These are phyloP conservation scores for Sophora flavescens DNA, from an alignment of 306 rosid species.

Conservation along the genomic window DNA sequence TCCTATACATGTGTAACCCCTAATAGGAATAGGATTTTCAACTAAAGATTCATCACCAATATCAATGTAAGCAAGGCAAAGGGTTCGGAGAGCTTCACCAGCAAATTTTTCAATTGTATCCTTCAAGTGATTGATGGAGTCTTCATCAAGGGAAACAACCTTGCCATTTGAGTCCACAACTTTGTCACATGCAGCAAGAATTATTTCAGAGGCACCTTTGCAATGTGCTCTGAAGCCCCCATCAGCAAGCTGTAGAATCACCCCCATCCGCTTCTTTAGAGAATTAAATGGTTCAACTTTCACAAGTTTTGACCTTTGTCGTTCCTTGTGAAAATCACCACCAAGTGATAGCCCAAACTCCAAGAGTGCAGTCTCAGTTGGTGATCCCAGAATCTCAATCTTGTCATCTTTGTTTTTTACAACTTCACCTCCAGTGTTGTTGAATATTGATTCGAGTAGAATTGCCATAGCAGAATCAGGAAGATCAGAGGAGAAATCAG, in stretches of 20 bases:
- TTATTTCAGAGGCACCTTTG: constrained; percentile 96
- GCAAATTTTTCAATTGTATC: constrained; percentile 82
- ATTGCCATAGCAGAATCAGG: constrained; percentile 69
- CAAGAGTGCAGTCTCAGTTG: constrained; percentile 89
- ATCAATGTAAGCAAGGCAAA: constrained; percentile 91
- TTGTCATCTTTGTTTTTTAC: constrained; percentile 71
- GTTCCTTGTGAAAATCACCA: constrained; percentile 76
- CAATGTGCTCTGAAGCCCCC: constrained; percentile 83
- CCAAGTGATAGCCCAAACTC: constrained; percentile 85
- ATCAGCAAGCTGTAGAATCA: constrained; percentile 72
- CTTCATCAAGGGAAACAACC: constrained; percentile 69
- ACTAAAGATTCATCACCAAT: constrained; percentile 58
- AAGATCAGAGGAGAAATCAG: constrained; percentile 65
- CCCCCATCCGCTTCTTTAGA: constrained; percentile 84
- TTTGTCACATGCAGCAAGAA: constrained; percentile 81
- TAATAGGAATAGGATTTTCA: constrained; percentile 62
- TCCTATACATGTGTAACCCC: constrained; percentile 88
- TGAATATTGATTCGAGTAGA: constrained; percentile 87
- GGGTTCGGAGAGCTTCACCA: constrained; percentile 89
- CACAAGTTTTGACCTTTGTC: constrained; percentile 62
- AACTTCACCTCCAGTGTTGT: constrained; percentile 96
- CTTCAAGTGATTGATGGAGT: constrained; percentile 58
- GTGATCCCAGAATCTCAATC: constrained; percentile 87
- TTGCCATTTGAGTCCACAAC: constrained; percentile 66
- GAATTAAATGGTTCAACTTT: constrained; percentile 98